Evolutionary conservation across 306 rosid genomes (phyloP), one percentile per base, ranked within the genome.

Genomic region (Casuarina equisetifolia): DNA sequence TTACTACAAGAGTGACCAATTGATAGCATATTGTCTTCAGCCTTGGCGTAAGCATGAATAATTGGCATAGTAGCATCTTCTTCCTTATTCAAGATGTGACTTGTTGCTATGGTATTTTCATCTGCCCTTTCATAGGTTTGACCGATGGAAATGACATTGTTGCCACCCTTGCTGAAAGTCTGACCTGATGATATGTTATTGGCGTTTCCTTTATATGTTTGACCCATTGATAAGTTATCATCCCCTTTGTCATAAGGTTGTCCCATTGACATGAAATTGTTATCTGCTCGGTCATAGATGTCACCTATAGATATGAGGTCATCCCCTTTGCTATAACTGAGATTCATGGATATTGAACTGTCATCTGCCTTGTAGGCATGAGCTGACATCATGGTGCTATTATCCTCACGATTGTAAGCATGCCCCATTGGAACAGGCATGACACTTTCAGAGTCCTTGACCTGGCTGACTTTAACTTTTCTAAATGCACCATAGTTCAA

Each of bases 401-500:
- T 79, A 70, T 67, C 88, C 19, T 78, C 89, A 69, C 62, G 78
- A 72, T 78, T 80, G 85, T 84, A 88, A 51, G 88, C 49, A 73
- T 84, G 88, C 62, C 74, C 75, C n/a, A 79, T 32, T 4, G 89
- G 70, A 70, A 78, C 76, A 72, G 76, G 11, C 84, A 86, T 55
- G 76, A 64, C 52, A 84, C 76, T 91, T 72, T 89, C 89, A 59
- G 90, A 86, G 73, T 89, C 97, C 89, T 86, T 90, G 52, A 92
- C 96, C 80, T 89, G 88, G 59, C 83, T 81, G 36, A 88, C 87
- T 86, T 91, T 86, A 71, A 91, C 91, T 84, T 93, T 89, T 77
- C 94, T 88, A 75, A 85, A 82, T 54, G 90, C 93, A 40, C 90
- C 90, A 81, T 84, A 84, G 73, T 78, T 84, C 69, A 87, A 20